Evolutionary conservation across 305 asterid species (phyloP).

Genomic region (Solanum hybrid): DNA sequence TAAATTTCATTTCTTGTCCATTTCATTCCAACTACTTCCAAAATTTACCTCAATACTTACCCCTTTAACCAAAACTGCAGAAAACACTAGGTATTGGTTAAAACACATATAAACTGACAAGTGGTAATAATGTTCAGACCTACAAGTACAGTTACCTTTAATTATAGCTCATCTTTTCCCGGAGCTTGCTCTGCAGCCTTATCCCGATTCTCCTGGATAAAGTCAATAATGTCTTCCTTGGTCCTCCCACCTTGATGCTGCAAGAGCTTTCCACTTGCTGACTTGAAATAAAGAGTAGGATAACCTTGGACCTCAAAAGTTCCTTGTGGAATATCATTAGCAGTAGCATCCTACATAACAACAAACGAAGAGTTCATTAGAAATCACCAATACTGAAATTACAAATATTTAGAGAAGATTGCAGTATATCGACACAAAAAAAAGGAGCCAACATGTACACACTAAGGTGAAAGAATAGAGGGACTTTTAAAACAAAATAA

Average conservation of each 20-base stretch:
- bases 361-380: background rate
- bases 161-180: conserved; percentile 62
- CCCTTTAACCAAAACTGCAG: too few species aligned
- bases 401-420: background rate
- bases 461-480: background rate
- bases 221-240: conserved; percentile 57
- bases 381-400: background rate
- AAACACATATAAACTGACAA: background rate
- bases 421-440: background rate
- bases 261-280: conserved; percentile 53
- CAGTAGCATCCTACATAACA: conserved; percentile 62
- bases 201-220: conserved; percentile 57
- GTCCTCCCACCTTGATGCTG: conserved; percentile 62
- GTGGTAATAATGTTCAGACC: background rate
- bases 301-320: conserved; percentile 65
- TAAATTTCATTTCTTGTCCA: background rate
- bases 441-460: background rate
- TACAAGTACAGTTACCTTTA: conserved; percentile 9
- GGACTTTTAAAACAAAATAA: background rate
- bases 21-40: background rate
- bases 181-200: conserved; percentile 26
- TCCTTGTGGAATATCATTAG: conserved; percentile 56
- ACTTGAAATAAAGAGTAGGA: conserved; percentile 69
- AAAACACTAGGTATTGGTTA: too few species aligned
- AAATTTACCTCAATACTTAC: too few species aligned